A percentile compares a stretch with the other conserved stretches of the same genome.
Evolutionary conservation across 371 early-diverging fungal species (phyloP).

Genomic region (Rhizopus microsporus): DNA sequence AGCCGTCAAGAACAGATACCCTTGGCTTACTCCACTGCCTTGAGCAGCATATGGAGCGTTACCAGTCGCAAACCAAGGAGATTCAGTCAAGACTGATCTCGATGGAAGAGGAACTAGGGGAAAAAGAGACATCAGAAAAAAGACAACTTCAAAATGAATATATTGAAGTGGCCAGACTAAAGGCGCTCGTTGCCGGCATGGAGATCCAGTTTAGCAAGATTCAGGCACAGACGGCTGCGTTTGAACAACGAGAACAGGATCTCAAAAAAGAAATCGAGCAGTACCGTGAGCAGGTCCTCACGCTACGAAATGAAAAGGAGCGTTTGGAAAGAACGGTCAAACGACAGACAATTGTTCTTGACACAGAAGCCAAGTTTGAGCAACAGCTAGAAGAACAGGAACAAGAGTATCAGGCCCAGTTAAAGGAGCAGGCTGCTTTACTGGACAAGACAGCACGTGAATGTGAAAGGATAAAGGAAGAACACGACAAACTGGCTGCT

Average conservation of each 20-base stretch:
- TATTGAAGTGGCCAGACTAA: conserved; percentile 22
- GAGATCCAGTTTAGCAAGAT: conserved; percentile 31
- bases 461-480: conserved; percentile 26
- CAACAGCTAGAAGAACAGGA: conserved; percentile 48
- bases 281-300: conserved; percentile 32
- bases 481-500: conserved; percentile 31
- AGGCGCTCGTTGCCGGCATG: conserved; percentile 27
- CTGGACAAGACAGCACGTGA: conserved; percentile 36
- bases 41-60: conserved; percentile 26
- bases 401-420: conserved; percentile 47
- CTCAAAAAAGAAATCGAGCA: conserved; percentile 29
- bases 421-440: conserved; percentile 47
- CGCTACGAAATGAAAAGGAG: conserved; percentile 33
- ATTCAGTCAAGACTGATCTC: conserved; percentile 25
- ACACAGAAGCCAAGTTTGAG: conserved; percentile 32
- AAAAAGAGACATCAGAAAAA: too few species aligned
- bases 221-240: conserved; percentile 27
- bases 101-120: conserved; percentile 13
- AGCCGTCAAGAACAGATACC: not conserved
- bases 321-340: conserved; percentile 36
- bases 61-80: conserved; percentile 19
- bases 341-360: conserved; percentile 32
- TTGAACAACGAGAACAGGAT: conserved; percentile 19
- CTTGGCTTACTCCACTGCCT: conserved; percentile 16
- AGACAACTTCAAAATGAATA: conserved; percentile 16